phyloP scores from a whole-genome alignment of 306 rosid genomes.

The Prinsepia uniflora region DNA sequence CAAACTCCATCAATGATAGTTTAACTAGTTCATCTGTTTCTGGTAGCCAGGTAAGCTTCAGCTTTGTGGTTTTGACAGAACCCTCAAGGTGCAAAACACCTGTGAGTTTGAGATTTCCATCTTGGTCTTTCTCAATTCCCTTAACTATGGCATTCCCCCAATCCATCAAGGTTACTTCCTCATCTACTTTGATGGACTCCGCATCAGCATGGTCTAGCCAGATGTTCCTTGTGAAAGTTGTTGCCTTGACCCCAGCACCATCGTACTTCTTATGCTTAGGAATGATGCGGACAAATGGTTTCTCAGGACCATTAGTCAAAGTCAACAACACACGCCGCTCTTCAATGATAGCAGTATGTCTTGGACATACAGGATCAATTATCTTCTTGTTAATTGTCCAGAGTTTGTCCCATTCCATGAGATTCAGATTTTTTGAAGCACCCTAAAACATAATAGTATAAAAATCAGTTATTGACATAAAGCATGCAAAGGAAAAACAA shows the following conservation, averaged over 20 bases:
- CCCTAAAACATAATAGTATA: conserved; percentile 47
- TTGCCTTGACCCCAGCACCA: conserved; percentile 81
- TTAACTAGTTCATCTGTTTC: conserved; percentile 64
- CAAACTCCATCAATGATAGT: conserved; percentile 75
- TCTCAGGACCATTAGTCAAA: conserved; percentile 82
- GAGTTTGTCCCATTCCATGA: conserved; percentile 99
- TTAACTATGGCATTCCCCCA: conserved; percentile 91
- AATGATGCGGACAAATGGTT: conserved; percentile 61
- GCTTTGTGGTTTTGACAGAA: conserved; percentile 81
- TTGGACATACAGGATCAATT: conserved; percentile 91
- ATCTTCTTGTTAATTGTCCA: conserved; percentile 94
- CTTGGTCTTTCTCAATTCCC: conserved; percentile 61
- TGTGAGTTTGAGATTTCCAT: conserved; percentile 57
- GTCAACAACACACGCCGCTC: conserved; percentile 61
- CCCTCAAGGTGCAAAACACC: conserved; percentile 92
- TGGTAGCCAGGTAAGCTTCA: conserved; percentile 95
- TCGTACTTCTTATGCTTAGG: conserved; percentile 89
- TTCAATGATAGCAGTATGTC: conserved; percentile 80
- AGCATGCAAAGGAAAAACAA: background rate
- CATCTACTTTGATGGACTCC: conserved; percentile 50
- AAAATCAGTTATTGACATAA: conserved; percentile 18
- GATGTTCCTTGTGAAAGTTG: conserved; percentile 59
- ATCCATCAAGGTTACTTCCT: conserved; percentile 91
- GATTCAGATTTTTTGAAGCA: conserved; percentile 90
- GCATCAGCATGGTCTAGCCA: conserved; percentile 85